Evolutionary conservation across 2,329 filamentous ascomycete species (phyloP), one percentile per base, ranked within the genome.

Genomic region (Botryotinia globosa): DNA sequence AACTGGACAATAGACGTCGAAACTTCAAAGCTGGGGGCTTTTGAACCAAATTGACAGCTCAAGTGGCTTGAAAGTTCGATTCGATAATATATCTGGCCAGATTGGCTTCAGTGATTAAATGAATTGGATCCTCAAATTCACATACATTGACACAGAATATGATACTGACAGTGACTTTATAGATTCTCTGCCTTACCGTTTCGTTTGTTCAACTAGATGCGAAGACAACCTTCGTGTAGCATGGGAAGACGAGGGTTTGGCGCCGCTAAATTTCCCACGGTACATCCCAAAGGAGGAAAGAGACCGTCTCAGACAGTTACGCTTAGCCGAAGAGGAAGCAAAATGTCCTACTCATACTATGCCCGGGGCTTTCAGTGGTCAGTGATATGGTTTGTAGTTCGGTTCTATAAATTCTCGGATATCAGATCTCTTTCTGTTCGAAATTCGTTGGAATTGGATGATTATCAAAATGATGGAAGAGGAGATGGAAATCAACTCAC

Each of bases 301-400:
- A 54, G 10, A 22, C 4, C 64, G 64, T n/a, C 44, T 48, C 45
- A 34, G 20, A 29, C 7, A 22, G 4, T n/a, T 67, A 2, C 29
- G 45, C 1, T 20, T 67, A 16, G 48, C 48, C 7, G 64, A 54
- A n/a, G 64, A 67, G 64, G 45, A 54, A 37, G 64, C 64, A 2
- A 25, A 54, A 37, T 67, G 44, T 29, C 64, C 34, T 16, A 67
- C 64, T 56, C 32, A 68, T 18, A 42, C 32, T 68, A 68, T 68
- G 65, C 65, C 45, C 4, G 44, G 44, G 34, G 44, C 63, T n/a
- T 65, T 65, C 4, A 37, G 16, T 6, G 16, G 7, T n/a, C 22
- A 62, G 4, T 62, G n/a, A 39, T n/a, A 37, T 39, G n/a, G n/a
- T n/a, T n/a, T n/a, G n/a, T n/a, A n/a, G n/a, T n/a, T n/a, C n/a